These are phyloP conservation scores for Echeveria elegans DNA, from an alignment of 164 flowering plant genomes.

Conservation along the genomic window DNA sequence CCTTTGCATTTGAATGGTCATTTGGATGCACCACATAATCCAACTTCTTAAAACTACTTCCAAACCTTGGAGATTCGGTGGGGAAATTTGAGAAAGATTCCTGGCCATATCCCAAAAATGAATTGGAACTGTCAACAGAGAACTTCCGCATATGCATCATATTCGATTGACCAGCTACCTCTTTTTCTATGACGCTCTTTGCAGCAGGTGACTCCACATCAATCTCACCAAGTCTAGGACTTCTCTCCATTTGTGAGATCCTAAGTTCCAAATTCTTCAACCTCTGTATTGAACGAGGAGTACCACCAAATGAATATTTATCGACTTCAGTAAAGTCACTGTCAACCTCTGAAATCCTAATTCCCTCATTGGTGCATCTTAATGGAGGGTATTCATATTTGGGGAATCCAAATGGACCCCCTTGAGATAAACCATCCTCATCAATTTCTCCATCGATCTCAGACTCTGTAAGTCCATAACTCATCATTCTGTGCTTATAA, in stretches of 20 bases:
- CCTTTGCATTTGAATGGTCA: constrained; percentile 32
- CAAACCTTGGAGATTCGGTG: constrained; percentile 35
- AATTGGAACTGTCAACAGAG: constrained; percentile 48
- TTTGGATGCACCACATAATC: constrained; percentile 29
- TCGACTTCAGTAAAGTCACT: constrained; percentile 49
- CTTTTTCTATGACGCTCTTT: constrained; percentile 54
- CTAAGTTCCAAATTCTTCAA: constrained; percentile 30
- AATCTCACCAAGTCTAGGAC: constrained; percentile 33
- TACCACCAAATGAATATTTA: constrained; percentile 66
- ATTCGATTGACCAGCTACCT: constrained; percentile 53
- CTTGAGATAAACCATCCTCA: constrained; percentile 20
- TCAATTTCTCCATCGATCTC: constrained; percentile 56
- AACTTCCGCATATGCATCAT: constrained; percentile 45
- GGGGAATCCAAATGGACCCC: constrained; percentile 35
- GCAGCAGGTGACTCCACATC: constrained; percentile 38
- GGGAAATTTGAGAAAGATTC: constrained; percentile 33
- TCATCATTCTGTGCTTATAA: constrained; percentile 86
- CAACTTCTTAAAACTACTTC: constrained; percentile 36
- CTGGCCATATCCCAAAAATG: constrained; percentile 27
- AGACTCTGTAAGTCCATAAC: constrained; percentile 63
- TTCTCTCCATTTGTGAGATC: constrained; percentile 33
- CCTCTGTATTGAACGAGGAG: constrained; percentile 35
- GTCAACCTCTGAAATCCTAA: constrained; percentile 28
- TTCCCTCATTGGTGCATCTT: constrained; percentile 52
- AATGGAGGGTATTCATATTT: constrained; percentile 69